Evolutionary conservation across 1,284 basidiomycete genomes (phyloP), one percentile per base, ranked within the genome.

Genomic region (Athelia psychrophila): DNA sequence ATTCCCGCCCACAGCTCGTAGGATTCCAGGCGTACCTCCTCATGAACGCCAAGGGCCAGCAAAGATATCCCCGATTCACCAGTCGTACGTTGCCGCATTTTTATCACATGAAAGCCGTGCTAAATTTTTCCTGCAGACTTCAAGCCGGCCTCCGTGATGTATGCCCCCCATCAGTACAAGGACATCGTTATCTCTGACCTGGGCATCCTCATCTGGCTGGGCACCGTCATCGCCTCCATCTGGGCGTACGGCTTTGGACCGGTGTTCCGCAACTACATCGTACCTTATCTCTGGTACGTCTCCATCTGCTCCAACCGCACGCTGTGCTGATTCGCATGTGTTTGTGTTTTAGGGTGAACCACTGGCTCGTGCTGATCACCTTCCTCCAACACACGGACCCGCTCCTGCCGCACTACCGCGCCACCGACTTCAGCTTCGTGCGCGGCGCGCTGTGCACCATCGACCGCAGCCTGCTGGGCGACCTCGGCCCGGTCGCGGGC

Each of bases 321-420:
- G 47, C 16, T 50, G 46, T n/a, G 19, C 46, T 23, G 9, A 19
- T 51, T 15, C 45, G 45, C 50, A 51, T 51, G 12, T 52, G 33
- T 3, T 49, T 24, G 20, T 4, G 33, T 20, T 49, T 33, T 25
- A 70, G 59, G 70, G 58, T 79, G 35, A 81, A 83, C 69, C 79
- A 83, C 76, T 88, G 85, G 81, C 74, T 91, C 54, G 84, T 90
- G 52, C 62, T 84, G 54, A 86, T 89, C 73, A 88, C 86, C 36
- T 90, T 83, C 80, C 78, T 93, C 53, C 92, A 93, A 70, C 92
- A 94, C 77, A 93, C 91, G 58, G 91, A 93, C 74, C 87, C 89
- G 2, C 60, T 82, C 42, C 72, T 93, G n/a, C 90, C 91, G 46
- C 92, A 94, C 73, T 94, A 93, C 81, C 83, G 85, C 57, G 79